These are phyloP conservation scores for Aphanocladium album DNA, from an alignment of 2,329 filamentous ascomycete genomes.

Conservation along the genomic window DNA sequence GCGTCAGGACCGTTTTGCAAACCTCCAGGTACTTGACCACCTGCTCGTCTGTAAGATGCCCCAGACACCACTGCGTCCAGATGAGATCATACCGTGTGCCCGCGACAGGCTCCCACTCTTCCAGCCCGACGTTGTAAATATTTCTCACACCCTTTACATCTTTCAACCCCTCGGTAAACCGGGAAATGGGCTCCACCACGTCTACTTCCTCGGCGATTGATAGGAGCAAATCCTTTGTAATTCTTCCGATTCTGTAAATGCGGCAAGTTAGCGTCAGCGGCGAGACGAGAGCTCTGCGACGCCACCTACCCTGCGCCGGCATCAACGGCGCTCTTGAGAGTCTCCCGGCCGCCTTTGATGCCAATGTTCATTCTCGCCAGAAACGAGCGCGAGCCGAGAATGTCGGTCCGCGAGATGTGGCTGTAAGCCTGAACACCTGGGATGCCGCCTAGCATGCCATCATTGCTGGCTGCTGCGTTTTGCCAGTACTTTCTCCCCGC, in stretches of 20 bases:
- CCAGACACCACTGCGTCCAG: slow-evolving; percentile 27
- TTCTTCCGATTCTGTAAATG: slow-evolving; percentile 64
- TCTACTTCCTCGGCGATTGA: slow-evolving; percentile 69
- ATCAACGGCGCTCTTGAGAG: slow-evolving; percentile 29
- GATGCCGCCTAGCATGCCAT: slow-evolving; percentile 73
- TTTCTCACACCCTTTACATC: slow-evolving; percentile 53
- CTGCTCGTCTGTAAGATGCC: slow-evolving; percentile 72
- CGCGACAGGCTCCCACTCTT: slow-evolving; percentile 56
- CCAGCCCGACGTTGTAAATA: slow-evolving; percentile 68
- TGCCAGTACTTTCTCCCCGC: slow-evolving; percentile 41
- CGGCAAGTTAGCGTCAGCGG: not conserved
- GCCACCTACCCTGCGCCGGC: slow-evolving; percentile 35
- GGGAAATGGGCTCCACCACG: slow-evolving; percentile 76
- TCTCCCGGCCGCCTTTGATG: slow-evolving; percentile 27
- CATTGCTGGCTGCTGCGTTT: slow-evolving; percentile 36
- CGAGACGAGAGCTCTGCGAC: not conserved
- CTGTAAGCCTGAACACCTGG: slow-evolving; percentile 17
- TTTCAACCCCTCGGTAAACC: slow-evolving; percentile 66
- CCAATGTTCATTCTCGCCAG: slow-evolving; percentile 52
- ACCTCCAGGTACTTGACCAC: slow-evolving; percentile 61
- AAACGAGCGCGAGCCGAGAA: slow-evolving; percentile 61
- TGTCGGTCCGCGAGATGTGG: slow-evolving; percentile 44
- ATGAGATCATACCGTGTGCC: slow-evolving; percentile 45
- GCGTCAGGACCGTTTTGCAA: slow-evolving; percentile 43
- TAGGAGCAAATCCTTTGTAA: slow-evolving; percentile 71